phyloP scores from a whole-genome alignment of 441 rosid genomes.

The Pelargonium hybrid region DNA sequence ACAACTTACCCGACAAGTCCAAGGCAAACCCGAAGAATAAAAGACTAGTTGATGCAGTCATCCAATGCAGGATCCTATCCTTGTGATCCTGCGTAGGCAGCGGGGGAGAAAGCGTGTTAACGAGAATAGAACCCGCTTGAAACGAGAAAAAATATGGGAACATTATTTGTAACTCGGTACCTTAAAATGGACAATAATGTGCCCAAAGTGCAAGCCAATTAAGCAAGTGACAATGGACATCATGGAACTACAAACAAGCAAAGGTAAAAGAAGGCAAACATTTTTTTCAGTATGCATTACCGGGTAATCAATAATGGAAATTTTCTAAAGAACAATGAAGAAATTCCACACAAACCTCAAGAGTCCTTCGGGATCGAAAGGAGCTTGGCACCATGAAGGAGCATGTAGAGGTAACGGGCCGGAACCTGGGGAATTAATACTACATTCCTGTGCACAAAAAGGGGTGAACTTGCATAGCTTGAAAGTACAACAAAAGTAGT shows the following conservation, averaged over 20 bases:
- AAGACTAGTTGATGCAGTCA: slow-evolving; percentile 40
- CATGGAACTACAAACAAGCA: slow-evolving; percentile 44
- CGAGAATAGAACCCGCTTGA: not conserved
- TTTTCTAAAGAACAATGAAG: not conserved
- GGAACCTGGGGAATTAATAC: slow-evolving; percentile 52
- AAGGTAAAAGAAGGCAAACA: not conserved
- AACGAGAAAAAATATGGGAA: slow-evolving; percentile 5
- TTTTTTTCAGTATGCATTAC: not conserved
- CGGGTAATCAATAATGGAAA: not conserved
- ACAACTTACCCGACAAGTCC: slow-evolving; percentile 39
- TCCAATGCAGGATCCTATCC: slow-evolving; percentile 47
- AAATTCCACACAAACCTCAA: slow-evolving; percentile 36
- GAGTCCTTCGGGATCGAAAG: slow-evolving; percentile 88
- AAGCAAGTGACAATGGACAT: slow-evolving; percentile 70
- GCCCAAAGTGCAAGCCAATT: slow-evolving; percentile 71
- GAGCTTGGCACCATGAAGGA: slow-evolving; percentile 91
- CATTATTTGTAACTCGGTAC: slow-evolving; percentile 21
- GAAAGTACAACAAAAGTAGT: not conserved
- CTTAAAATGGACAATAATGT: slow-evolving; percentile 62
- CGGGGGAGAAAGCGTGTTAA: not conserved
- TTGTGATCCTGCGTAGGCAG: slow-evolving; percentile 42
- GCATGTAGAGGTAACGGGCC: slow-evolving; percentile 64
- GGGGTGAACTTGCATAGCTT: not conserved
- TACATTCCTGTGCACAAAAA: slow-evolving; percentile 46
- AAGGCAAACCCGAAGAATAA: slow-evolving; percentile 38